Percentiles rank a stretch among this genome's conserved stretches.
These are phyloP conservation scores for Cryphonectria nitschkei DNA, from an alignment of 2,329 filamentous ascomycete genomes.

Conservation along the genomic window DNA sequence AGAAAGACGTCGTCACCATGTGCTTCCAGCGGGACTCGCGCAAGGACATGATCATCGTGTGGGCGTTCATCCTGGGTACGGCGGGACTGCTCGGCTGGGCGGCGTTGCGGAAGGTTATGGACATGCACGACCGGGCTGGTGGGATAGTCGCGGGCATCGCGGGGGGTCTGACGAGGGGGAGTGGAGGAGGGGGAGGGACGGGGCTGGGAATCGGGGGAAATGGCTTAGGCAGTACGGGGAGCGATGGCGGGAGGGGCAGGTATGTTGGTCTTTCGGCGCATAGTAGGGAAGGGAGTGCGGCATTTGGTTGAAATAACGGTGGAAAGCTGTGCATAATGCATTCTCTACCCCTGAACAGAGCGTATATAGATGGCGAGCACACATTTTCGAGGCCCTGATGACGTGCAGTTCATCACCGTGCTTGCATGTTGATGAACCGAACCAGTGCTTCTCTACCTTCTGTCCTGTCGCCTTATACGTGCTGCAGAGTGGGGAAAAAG, in stretches of 20 bases:
- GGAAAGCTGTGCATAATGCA: not conserved
- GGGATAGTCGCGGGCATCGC: conserved; percentile 20
- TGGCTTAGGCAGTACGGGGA: conserved; percentile 3
- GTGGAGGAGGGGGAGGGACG: not conserved
- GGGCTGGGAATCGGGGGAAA: conserved; percentile 13
- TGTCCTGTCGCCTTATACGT: not conserved
- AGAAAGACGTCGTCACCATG: conserved; percentile 63
- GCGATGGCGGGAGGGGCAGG: conserved; percentile 31
- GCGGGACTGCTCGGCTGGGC: conserved; percentile 64
- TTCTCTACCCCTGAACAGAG: not conserved
- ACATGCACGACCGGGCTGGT: conserved; percentile 41
- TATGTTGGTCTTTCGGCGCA: conserved; percentile 35
- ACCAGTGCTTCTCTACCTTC: not conserved
- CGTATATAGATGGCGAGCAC: not conserved
- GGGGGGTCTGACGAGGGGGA: conserved; percentile 24
- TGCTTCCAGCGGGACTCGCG: conserved; percentile 70
- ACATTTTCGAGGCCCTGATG: not conserved
- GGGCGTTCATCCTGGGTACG: conserved; percentile 65
- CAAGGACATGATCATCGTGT: conserved; percentile 69
- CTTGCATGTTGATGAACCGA: not conserved
- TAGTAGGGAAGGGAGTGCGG: conserved; percentile 25
- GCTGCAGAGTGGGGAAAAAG: not conserved
- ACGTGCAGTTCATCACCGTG: not conserved
- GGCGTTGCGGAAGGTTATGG: conserved; percentile 52
- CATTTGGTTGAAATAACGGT: not conserved